Percentiles rank a stretch among this genome's conserved stretches.
Conservation (phyloP, 306 rosid genomes). For the Herpetospermum pedunculosum region DNA sequence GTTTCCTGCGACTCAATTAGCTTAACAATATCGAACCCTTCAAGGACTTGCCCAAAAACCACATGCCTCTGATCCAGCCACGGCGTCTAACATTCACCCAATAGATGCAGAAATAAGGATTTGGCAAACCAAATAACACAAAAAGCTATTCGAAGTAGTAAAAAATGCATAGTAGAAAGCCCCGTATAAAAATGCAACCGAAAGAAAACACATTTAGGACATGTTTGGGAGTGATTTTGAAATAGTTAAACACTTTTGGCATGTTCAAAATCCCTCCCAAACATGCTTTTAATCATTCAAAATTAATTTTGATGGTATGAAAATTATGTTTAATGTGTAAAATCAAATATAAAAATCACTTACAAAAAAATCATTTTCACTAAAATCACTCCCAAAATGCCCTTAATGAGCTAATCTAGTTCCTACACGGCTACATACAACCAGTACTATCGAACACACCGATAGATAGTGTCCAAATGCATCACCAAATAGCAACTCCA, state of each 20-base stretch:
- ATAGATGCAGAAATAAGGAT: slow-evolving; percentile 5
- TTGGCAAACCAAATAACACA: background rate
- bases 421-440: background rate
- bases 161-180: background rate
- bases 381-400: too few relatives aligned
- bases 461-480: background rate
- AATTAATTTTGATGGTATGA: too few relatives aligned
- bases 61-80: slow-evolving; percentile 96
- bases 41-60: slow-evolving; percentile 97
- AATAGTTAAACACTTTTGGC: too few relatives aligned
- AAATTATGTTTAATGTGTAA: too few relatives aligned
- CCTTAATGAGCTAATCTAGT: background rate
- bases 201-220: too few relatives aligned
- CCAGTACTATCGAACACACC: background rate
- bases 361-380: too few relatives aligned
- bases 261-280: too few relatives aligned
- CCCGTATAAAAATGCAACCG: background rate
- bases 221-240: too few relatives aligned
- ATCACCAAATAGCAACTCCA: background rate
- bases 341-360: too few relatives aligned
- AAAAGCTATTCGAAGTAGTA: background rate
- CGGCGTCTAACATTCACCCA: slow-evolving; percentile 55
- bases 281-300: too few relatives aligned
- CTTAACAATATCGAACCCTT: slow-evolving; percentile 74
- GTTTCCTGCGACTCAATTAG: slow-evolving; percentile 78